Base-by-base conservation (phyloP, 2,329 filamentous ascomycete genomes). In the Sarocladium oryzae region DNA sequence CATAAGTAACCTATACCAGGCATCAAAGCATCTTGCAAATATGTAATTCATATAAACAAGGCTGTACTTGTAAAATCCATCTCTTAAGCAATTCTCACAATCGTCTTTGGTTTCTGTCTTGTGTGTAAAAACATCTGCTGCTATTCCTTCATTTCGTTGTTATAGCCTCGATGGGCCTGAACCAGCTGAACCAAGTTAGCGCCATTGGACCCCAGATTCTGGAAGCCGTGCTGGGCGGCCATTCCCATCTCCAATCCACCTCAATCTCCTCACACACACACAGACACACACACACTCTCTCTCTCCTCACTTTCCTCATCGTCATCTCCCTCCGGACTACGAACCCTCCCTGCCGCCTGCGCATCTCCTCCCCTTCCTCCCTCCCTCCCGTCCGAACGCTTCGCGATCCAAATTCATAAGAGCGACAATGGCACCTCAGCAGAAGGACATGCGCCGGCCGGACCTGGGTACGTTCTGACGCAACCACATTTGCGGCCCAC, bases 401-500 rank as follows among this genome's bases (percentile, higher is more conserved):
- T 37, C 20, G 26, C 48, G n/a, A 40, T 33, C 16, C 28, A 30
- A 10, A 2, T 35, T 21, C 24, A 20, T 10, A 49, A 15, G 30
- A 36, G 32, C 48, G 32, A 50, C 48, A 48, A 74, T 74, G 72
- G 64, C 70, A 46, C 67, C 66, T 51, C 65, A 56, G 56, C 63
- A 60, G 48, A 73, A 72, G 60, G 72, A 75, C 51, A 66, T 71
- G 63, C 68, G 72, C 57, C 62, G 71, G 57, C 54, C 68, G 24
- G 72, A 75, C 56, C 61, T 75, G 61, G 66, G 72, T 75, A 58
- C 60, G 70, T 57, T 21, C 4, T 20, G 13, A 13, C 21, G 16
- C 40, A 45, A 45, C 16, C 43, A 11, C 43, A 7, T 15, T 23
- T 26, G 24, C 11, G 8, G 6, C 16, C 11, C 7, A 24, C 15